A percentile compares a stretch with the other conserved stretches of the same genome.
Conservation (phyloP, 2,329 filamentous ascomycete genomes). For the Intubia oerlemansii region DNA sequence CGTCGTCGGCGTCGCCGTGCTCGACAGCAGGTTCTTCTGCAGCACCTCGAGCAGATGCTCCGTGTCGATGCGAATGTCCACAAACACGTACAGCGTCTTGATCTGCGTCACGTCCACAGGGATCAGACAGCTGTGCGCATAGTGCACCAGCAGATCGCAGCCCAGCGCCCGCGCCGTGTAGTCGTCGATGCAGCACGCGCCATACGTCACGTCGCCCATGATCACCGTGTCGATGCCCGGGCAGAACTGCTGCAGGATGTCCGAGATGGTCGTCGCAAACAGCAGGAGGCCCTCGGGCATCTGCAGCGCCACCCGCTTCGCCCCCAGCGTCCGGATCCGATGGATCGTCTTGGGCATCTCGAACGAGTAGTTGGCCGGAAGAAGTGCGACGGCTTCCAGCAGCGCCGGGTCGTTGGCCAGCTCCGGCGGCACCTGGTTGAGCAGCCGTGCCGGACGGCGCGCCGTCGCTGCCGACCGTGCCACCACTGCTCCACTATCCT, state of each 20-base stretch:
- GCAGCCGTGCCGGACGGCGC: slow-evolving; percentile 49
- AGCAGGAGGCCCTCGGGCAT: slow-evolving; percentile 89
- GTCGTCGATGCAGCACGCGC: slow-evolving; percentile 96
- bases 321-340: slow-evolving; percentile 58
- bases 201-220: slow-evolving; percentile 98
- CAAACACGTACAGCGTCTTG: slow-evolving; percentile 93
- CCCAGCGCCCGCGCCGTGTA: slow-evolving; percentile 87
- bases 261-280: slow-evolving; percentile 93
- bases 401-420: slow-evolving; percentile 73
- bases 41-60: slow-evolving; percentile 70
- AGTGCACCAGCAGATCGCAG: slow-evolving; percentile 88
- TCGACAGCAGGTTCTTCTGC: slow-evolving; percentile 58
- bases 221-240: slow-evolving; percentile 81
- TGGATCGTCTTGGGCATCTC: slow-evolving; percentile 98
- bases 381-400: slow-evolving; percentile 65
- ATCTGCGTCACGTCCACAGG: slow-evolving; percentile 94
- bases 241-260: slow-evolving; percentile 89
- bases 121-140: slow-evolving; percentile 90
- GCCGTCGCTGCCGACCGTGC: slow-evolving; percentile 14
- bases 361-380: slow-evolving; percentile 94
- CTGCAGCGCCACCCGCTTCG: slow-evolving; percentile 78
- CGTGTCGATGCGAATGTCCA: slow-evolving; percentile 91
- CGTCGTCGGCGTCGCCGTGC: slow-evolving; percentile 72
- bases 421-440: slow-evolving; percentile 77
- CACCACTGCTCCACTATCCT: slow-evolving; percentile 39